Base-by-base conservation (phyloP, 2,329 filamentous ascomycete genomes). In the Neofusicoccum umdonicola region DNA sequence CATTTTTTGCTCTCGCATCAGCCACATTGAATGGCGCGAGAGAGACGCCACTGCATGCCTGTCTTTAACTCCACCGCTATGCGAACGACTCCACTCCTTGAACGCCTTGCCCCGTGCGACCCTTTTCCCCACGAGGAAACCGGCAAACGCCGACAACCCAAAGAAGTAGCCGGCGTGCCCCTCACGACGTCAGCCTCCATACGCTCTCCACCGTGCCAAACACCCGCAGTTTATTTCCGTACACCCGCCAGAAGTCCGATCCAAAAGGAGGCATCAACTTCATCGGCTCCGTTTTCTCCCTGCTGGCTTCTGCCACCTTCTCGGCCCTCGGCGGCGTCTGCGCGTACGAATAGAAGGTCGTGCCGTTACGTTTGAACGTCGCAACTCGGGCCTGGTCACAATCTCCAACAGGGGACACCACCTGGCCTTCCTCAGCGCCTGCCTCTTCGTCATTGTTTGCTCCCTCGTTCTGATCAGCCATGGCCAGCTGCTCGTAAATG, bases 201-300 rank as follows among this genome's bases (percentile, higher is more conserved):
- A 74, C 69, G 9, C 67, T 79, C 72, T 89, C 86, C 52, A 80
- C 70, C 0, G 85, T 88, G 2, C 86, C 87, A 75, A 87, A 88
- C 1, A 87, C 82, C 44, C 86, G 78, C 63, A 88, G 71, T 67
- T 81, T 85, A 68, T 88, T 88, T 1, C 83, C 83, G 71, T 87
- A 87, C 9, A 81, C 72, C 3, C 74, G 69, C 87, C 87, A 89
- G 70, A 88, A 88, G 15, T 78, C 73, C 4, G 78, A 78, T 1
- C 78, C 77, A 65, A 83, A 83, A 1, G 77, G 71, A 7, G 87
- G 86, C 66, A 89, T 83, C 51, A 83, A 70, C 47, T 79, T 72
- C 66, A 79, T 80, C 7, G 74, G 67, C 60, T 66, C 45, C 51
- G 31, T 62, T 5, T 47, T 37, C 12, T 42, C 35, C 35, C 13